These are phyloP conservation scores for Trichophyton simii DNA, from an alignment of 2,329 filamentous ascomycete species.

Conservation along the genomic window DNA sequence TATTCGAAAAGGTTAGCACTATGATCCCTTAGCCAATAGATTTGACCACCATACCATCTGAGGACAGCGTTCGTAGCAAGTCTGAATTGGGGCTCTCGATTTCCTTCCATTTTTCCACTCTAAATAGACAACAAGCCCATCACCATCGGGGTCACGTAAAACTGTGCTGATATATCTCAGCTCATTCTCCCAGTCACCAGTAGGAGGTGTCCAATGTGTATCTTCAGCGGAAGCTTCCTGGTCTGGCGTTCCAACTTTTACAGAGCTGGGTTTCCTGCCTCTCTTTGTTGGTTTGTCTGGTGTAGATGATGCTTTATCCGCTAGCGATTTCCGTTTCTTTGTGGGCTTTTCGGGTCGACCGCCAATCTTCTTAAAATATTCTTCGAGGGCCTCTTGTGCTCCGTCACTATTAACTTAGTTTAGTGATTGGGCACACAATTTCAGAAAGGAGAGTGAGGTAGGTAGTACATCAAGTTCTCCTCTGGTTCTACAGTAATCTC, in stretches of 20 bases:
- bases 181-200: constrained; percentile 33
- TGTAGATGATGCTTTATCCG: constrained; percentile 18
- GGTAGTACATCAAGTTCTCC: constrained; percentile 22
- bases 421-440: neutral
- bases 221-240: constrained; percentile 4
- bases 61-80: constrained; percentile 34
- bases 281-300: constrained; percentile 19
- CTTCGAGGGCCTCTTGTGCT: constrained; percentile 28
- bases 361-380: constrained; percentile 32
- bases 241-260: neutral
- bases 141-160: constrained; percentile 24
- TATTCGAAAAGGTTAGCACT: constrained; percentile 13
- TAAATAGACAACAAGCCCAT: constrained; percentile 28
- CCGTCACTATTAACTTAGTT: constrained; percentile 20
- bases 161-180: constrained; percentile 34
- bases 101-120: constrained; percentile 35
- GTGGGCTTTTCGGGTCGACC: constrained; percentile 26
- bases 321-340: constrained; percentile 18
- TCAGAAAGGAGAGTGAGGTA: neutral
- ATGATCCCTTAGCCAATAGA: neutral
- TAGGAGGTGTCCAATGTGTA: constrained; percentile 17
- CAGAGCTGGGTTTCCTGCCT: constrained; percentile 14
- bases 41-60: constrained; percentile 21
- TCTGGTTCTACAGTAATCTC: constrained; percentile 38
- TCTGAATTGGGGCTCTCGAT: constrained; percentile 30